Evolutionary conservation across 2,329 filamentous ascomycete species (phyloP).

Genomic region (Nectriaceae sp.): DNA sequence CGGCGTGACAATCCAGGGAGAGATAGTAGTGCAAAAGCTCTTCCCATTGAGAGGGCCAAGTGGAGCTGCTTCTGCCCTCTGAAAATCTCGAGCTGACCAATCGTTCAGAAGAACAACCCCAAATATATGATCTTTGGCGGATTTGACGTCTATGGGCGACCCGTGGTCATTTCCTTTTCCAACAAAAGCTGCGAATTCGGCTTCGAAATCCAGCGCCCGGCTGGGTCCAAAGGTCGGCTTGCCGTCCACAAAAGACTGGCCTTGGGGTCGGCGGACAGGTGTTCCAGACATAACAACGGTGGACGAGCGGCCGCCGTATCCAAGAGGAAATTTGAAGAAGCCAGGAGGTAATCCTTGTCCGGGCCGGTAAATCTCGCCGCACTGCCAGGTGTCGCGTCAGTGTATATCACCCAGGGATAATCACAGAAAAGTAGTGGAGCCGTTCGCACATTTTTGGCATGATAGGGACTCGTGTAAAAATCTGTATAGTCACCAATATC

Average conservation of each 20-base stretch:
- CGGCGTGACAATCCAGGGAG: conserved; percentile 58
- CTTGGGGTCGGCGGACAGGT: conserved; percentile 68
- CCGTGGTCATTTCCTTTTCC: conserved; percentile 62
- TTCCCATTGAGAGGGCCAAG: conserved; percentile 61
- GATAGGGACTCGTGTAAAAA: conserved; percentile 78
- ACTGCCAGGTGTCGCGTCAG: no score
- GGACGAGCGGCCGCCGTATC: conserved; percentile 77
- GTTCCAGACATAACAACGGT: conserved; percentile 77
- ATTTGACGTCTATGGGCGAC: conserved; percentile 58
- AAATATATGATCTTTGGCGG: conserved; percentile 68
- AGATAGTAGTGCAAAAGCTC: conserved; percentile 56
- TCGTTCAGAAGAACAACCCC: conserved; percentile 66
- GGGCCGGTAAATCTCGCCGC: conserved; percentile 67
- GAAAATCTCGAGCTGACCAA: conserved; percentile 60
- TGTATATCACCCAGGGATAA: no score
- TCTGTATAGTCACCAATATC: conserved; percentile 82
- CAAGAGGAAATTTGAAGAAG: conserved; percentile 78
- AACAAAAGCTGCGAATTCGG: conserved; percentile 71
- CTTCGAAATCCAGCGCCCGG: conserved; percentile 62
- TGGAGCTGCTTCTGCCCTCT: conserved; percentile 56
- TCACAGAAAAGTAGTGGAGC: no score
- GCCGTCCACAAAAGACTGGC: conserved; percentile 63
- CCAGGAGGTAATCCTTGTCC: conserved; percentile 76
- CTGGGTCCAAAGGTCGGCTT: conserved; percentile 30
- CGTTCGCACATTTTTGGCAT: conserved; percentile 71